Evolutionary conservation across 805 yeast genomes (phyloP).

Genomic region (Vanderwaltozyma polyspora): DNA sequence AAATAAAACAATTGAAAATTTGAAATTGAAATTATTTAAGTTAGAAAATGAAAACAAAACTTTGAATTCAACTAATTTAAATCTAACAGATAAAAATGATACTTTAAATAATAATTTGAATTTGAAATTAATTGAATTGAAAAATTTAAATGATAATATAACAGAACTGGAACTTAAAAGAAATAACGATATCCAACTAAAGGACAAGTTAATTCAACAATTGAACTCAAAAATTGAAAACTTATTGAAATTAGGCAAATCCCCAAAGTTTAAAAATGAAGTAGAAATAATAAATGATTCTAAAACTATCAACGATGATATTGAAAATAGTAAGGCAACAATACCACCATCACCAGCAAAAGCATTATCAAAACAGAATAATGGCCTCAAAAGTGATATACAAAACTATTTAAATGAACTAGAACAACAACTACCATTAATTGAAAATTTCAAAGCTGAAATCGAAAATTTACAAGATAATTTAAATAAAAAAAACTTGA

Average conservation of each 20-base stretch:
- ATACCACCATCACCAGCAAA: too few relatives aligned
- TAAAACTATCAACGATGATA: background rate
- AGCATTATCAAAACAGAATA: too few relatives aligned
- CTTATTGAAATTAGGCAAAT: too few relatives aligned
- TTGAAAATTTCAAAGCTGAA: conserved; percentile 30
- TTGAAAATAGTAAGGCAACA: conserved; percentile 10
- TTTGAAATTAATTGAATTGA: conserved; percentile 34
- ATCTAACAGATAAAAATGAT: conserved; percentile 27
- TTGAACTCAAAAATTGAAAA: too few relatives aligned
- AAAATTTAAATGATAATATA: conserved; percentile 35
- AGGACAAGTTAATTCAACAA: conserved; percentile 33
- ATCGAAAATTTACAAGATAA: background rate
- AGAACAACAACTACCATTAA: conserved; percentile 38
- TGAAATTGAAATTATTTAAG: conserved; percentile 41
- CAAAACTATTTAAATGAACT: conserved; percentile 44
- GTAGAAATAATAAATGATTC: too few relatives aligned
- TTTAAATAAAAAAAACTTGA: background rate
- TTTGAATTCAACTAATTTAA: conserved; percentile 16
- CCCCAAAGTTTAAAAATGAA: too few relatives aligned
- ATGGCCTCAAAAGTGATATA: too few relatives aligned
- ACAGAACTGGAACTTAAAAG: conserved; percentile 38
- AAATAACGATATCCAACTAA: conserved; percentile 45
- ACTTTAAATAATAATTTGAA: conserved; percentile 32
- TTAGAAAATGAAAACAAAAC: conserved; percentile 6
- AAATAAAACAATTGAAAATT: conserved; percentile 29